Conservation (phyloP, 2,329 filamentous ascomycete species). For the Corinectria fuckeliana region DNA sequence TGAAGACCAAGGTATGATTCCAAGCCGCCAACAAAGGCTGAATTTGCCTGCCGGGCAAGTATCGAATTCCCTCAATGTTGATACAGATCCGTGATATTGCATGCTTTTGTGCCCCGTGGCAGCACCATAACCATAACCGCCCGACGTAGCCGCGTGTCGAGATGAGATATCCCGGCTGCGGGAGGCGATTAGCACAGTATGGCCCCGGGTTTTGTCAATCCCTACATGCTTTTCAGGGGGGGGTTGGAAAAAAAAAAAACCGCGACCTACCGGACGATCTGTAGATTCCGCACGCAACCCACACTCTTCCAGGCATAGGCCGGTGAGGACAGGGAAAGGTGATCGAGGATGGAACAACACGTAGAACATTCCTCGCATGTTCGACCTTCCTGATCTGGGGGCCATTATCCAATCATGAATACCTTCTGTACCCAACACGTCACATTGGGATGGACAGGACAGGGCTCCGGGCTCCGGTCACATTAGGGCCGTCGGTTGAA, state of each 20-base stretch:
- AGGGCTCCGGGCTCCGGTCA: conserved; percentile 1
- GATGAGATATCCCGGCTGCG: neutral
- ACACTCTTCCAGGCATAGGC: neutral
- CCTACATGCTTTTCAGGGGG: conserved; percentile 10
- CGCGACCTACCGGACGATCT: conserved; percentile 16
- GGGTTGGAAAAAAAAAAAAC: conserved; percentile 3
- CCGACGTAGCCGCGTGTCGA: conserved; percentile 8
- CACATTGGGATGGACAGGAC: conserved; percentile 9
- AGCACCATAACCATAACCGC: conserved; percentile 3
- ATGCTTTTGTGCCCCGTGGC: conserved; percentile 8
- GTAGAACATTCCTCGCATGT: conserved; percentile 2
- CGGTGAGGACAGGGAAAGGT: neutral
- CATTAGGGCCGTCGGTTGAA: neutral
- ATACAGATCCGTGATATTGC: neutral
- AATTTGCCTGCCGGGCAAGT: neutral
- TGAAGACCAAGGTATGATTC: neutral
- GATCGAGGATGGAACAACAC: conserved; percentile 12
- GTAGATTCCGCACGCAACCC: conserved; percentile 17
- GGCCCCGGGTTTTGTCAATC: conserved; percentile 3
- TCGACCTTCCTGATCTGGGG: conserved; percentile 17
- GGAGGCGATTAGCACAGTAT: neutral
- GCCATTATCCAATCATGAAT: conserved; percentile 4
- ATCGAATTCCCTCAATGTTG: conserved; percentile 7
- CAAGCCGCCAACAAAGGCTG: neutral
- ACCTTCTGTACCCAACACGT: conserved; percentile 1